Conservation (phyloP, 208 protist species). For the Crithidia bombi region DNA sequence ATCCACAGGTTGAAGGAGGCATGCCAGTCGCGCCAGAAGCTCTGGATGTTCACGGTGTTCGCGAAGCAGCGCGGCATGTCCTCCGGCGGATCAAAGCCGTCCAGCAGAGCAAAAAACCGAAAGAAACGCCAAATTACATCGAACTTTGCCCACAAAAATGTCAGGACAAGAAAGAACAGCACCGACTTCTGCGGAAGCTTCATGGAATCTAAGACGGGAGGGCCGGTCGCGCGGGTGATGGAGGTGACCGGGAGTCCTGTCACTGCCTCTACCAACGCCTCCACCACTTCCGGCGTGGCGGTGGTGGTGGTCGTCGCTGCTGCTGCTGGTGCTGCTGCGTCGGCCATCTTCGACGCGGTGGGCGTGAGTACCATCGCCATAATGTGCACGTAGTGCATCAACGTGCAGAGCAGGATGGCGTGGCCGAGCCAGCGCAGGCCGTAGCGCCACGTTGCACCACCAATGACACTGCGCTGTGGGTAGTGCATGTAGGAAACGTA, state of each 20-base stretch:
- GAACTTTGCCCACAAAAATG: conserved; percentile 94
- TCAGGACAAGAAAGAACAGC: conserved; percentile 59
- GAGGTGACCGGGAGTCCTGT: not conserved
- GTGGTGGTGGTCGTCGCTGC: not conserved
- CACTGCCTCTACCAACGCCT: conserved; percentile 16
- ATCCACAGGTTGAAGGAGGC: conserved; percentile 94
- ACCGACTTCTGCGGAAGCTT: conserved; percentile 16
- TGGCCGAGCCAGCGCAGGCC: conserved; percentile 37
- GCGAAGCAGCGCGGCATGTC: conserved; percentile 90
- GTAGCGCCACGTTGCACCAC: conserved; percentile 35
- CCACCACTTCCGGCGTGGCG: not conserved
- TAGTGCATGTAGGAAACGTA: conserved; percentile 81
- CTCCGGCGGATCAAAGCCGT: conserved; percentile 88
- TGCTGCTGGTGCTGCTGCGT: not conserved
- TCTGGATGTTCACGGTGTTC: conserved; percentile 82
- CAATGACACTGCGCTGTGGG: conserved; percentile 37
- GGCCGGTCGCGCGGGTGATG: not conserved
- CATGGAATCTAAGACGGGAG: conserved; percentile 31
- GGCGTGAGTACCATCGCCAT: conserved; percentile 43
- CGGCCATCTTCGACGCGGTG: not conserved
- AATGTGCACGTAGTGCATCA: conserved; percentile 70
- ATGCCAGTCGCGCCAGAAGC: conserved; percentile 95
- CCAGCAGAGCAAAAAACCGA: conserved; percentile 74
- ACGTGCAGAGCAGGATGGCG: conserved; percentile 33
- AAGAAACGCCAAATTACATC: conserved; percentile 92